Evolutionary conservation across 2,329 filamentous ascomycete species (phyloP).

Genomic region (Fusarium denticulatum): DNA sequence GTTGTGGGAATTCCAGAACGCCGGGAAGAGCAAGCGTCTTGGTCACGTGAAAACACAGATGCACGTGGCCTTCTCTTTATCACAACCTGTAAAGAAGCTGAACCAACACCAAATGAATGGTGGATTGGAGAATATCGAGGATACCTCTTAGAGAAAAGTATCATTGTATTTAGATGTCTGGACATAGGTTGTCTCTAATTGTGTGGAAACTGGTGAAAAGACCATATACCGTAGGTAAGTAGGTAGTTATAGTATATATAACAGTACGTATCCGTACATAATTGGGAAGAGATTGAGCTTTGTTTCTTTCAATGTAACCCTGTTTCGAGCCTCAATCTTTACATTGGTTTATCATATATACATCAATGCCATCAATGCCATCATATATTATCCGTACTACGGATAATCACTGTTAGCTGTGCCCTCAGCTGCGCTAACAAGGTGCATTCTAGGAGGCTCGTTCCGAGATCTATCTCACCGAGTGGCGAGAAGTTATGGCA

Average conservation of each 20-base stretch:
- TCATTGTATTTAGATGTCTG: neutral
- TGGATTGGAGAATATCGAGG: neutral
- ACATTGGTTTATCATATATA: neutral
- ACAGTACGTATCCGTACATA: too few species aligned
- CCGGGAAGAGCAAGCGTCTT: slow-evolving; percentile 19
- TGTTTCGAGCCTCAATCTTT: neutral
- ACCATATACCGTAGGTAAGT: neutral
- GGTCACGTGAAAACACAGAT: slow-evolving; percentile 28
- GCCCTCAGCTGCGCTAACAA: neutral
- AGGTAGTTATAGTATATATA: neutral
- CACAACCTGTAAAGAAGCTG: neutral
- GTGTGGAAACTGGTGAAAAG: neutral
- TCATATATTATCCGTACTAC: neutral
- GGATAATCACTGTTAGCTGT: neutral
- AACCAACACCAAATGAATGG: neutral
- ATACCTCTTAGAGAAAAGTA: neutral
- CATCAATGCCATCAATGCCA: neutral
- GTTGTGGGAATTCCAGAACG: slow-evolving; percentile 36
- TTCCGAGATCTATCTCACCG: too few species aligned
- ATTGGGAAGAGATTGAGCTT: neutral
- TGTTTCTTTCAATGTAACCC: neutral
- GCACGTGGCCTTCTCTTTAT: slow-evolving; percentile 6
- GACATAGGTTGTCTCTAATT: neutral
- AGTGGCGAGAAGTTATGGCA: too few species aligned
- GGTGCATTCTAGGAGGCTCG: neutral